Percentiles rank a stretch among this genome's conserved stretches.
phyloP scores from a whole-genome alignment of 2,329 filamentous ascomycete species.

The Fonsecaea monophora region DNA sequence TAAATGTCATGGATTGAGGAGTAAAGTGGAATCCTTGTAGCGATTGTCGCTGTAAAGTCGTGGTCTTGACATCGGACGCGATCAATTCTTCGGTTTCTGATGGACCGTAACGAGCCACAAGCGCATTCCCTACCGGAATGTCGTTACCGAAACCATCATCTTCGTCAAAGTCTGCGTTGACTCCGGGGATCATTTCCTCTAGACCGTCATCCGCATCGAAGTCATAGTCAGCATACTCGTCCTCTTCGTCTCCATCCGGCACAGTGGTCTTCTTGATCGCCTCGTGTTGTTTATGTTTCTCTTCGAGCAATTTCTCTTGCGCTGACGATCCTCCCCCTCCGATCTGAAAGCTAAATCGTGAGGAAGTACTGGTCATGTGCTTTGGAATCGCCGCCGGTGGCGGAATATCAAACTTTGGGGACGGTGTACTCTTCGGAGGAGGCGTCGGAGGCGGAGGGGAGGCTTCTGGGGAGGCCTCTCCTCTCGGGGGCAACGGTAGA shows the following conservation, averaged over 20 bases:
- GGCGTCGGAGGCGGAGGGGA: conserved; percentile 37
- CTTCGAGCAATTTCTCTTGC: conserved; percentile 68
- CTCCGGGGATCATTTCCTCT: conserved; percentile 57
- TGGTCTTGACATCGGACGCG: conserved; percentile 40
- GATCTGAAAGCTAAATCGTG: conserved; percentile 71
- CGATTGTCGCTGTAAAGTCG: conserved; percentile 38
- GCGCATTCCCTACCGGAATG: conserved; percentile 21
- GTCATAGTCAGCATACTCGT: conserved; percentile 53
- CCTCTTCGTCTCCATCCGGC: conserved; percentile 40
- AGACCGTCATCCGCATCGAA: conserved; percentile 52
- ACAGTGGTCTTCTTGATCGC: conserved; percentile 48
- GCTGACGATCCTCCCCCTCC: conserved; percentile 62
- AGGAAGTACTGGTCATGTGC: conserved; percentile 63
- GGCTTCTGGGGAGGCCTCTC: conserved; percentile 29
- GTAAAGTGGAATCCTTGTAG: conserved; percentile 41
- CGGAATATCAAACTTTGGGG: conserved; percentile 36
- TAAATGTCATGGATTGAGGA: conserved; percentile 42
- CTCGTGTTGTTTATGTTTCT: conserved; percentile 65
- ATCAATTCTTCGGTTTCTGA: conserved; percentile 10
- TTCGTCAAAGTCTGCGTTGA: conserved; percentile 56
- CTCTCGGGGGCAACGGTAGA: conserved; percentile 8
- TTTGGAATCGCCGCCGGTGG: conserved; percentile 48
- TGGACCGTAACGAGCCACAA: conserved; percentile 28
- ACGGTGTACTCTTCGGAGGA: conserved; percentile 36
- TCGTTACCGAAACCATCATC: conserved; percentile 45